Base-by-base conservation (phyloP, 2,329 filamentous ascomycete genomes). In the Madurella mycetomatis region DNA sequence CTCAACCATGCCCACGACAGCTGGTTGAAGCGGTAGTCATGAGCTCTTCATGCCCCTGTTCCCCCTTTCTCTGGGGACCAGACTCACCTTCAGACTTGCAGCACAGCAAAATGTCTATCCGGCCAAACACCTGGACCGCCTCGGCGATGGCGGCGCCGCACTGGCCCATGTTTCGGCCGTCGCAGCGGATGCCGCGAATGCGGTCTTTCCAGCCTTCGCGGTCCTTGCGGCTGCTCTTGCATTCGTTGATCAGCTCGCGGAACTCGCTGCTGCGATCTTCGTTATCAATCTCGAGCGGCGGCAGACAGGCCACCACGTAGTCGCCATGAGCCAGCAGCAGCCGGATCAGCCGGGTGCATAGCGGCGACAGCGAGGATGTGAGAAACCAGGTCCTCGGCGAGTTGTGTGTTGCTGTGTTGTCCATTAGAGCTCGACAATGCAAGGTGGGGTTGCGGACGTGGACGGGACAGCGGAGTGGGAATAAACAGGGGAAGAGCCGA, bases 311-410 rank as follows among this genome's bases (percentile, higher is more conserved):
- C 46, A 92, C 87, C 45, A 95, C 87, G 68, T 87, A 92, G 71
- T 97, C 94, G 47, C 94, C 92, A 71, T 96, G 91, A n/a, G 84
- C 83, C 46, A 97, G 85, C 42, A 95, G 79, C 64, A 90, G 83
- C 51, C 87, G 84, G 51, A 90, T 88, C 54, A 96, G 80, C 44
- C 89, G 87, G 56, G 96, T 87, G 51, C 87, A 87, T 60, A 96
- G 81, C 12, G 92, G 90, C 37, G 90, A 92, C 56, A 92, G 82
- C 34, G 90, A 89, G 55, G 89, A 87, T 11, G 92, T 96, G 61
- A 99, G 76, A 67, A 99, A 85, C 94, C 94, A 97, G 65, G 92
- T 90, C 66, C 92, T 86, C 48, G 92, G 91, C 32, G 82, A 85
- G 66, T 85, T 86, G 70, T 85, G 82, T 18, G 82, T 85, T 58